These are phyloP conservation scores for Mycena amicta DNA, from an alignment of 768 basidiomycete genomes.

Conservation along the genomic window DNA sequence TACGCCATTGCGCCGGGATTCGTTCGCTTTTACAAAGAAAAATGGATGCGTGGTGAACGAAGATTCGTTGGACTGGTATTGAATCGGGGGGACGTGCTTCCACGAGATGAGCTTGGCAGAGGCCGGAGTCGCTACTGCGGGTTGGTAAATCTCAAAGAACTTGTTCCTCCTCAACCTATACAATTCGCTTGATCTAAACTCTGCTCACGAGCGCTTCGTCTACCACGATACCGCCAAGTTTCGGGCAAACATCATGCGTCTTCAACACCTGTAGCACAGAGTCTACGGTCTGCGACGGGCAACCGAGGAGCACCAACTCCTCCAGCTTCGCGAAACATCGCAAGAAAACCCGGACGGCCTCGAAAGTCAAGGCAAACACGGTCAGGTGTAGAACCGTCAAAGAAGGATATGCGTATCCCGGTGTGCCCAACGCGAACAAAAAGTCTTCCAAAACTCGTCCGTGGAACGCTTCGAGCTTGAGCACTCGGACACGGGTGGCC, in stretches of 20 bases:
- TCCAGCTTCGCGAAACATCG: slow-evolving; percentile 6
- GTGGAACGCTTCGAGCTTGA: slow-evolving; percentile 12
- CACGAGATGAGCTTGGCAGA: slow-evolving; percentile 68
- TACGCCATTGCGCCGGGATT: slow-evolving; percentile 89
- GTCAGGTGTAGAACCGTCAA: slow-evolving; percentile 5
- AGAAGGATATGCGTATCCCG: slow-evolving; percentile 2
- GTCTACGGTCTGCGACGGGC: slow-evolving; percentile 5
- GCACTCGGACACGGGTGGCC: not conserved
- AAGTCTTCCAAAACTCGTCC: slow-evolving; percentile 14
- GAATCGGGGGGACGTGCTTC: slow-evolving; percentile 81
- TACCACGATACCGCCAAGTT: not conserved
- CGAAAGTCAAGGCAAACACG: slow-evolving; percentile 4
- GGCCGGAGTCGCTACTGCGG: slow-evolving; percentile 90
- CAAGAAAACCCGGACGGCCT: not conserved
- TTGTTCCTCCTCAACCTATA: slow-evolving; percentile 7
- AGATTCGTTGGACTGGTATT: slow-evolving; percentile 85
- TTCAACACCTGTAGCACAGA: slow-evolving; percentile 5
- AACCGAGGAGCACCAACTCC: not conserved
- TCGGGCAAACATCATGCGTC: too few species aligned
- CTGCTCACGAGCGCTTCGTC: too few species aligned
- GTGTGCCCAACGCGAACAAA: slow-evolving; percentile 8
- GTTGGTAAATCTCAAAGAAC: slow-evolving; percentile 61
- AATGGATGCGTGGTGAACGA: slow-evolving; percentile 71
- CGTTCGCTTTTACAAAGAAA: slow-evolving; percentile 91
- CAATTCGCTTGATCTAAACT: slow-evolving; percentile 4